Base-by-base conservation (phyloP, 352 stramenopile species). In the Blastocystis sp. region DNA sequence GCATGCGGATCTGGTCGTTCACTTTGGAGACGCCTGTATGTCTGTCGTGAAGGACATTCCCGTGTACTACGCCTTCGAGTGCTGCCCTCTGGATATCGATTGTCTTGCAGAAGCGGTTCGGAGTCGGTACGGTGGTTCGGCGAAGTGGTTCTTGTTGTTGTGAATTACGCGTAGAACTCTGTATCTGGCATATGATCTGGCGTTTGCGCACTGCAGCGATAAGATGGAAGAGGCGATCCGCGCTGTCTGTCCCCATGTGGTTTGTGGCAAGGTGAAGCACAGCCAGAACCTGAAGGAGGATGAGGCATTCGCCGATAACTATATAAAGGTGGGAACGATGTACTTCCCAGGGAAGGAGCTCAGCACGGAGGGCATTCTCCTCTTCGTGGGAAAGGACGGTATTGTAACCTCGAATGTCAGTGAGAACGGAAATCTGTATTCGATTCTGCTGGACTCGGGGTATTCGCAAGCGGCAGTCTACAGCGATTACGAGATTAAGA, bases 1-100 rank as follows among this genome's bases (percentile, higher is more conserved):
- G 21, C n/a, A 76, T 76, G 65, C 65, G 24, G 65, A 76, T 57
- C n/a, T 76, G 43, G 65, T 76, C 7, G 24, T 76, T 76, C 65
- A 76, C n/a, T 76, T 43, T 76, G 65, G 65, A 28, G 65, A 76
- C 34, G 65, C 65, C 7, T 76, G 65, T 1, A 76, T 76, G 65
- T 76, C 65, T 11, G 24, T 43, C 17, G 65, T 76, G n/a, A 43
- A 76, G 7, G 65, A 76, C 38, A 76, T 76, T 54, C 65, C 65
- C 0, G 65, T 76, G n/a, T 76, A 76, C 2, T 76, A 76, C 34
- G 34, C 24, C 4, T 76, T 76, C 43, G 65, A n/a, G 11, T 0
- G n/a, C 11, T 43, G 7, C 7, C 38, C n/a, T 76, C 65, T 76
- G 24, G 65, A 76, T 76, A 52, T 76, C 24, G 24, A 19, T 57